Evolutionary conservation across 371 early-diverging fungal genomes (phyloP), one percentile per base, ranked within the genome.

Genomic region (Mucor indicus): DNA sequence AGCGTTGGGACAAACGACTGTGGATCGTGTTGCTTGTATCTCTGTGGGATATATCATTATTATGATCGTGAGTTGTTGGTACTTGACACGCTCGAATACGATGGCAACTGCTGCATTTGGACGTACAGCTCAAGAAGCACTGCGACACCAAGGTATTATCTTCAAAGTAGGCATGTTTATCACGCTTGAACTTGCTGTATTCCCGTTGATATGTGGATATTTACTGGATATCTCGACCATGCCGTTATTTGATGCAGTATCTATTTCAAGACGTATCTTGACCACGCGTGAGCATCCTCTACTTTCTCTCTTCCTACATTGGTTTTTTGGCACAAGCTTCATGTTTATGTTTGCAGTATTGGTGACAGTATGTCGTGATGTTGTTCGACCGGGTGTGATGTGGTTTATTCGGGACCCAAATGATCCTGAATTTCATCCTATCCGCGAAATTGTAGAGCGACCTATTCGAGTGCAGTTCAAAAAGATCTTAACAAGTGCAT

Each of bases 381-480:
- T 90, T 12, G 78, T 94, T 12, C 85, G 96, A 0, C 90, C 89
- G 1, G 95, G 95, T 23, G 92, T 95, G 17, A 79, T 96, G 78
- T 95, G 95, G 95, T 95, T 96, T 63, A 89, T 96, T 42, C 86
- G 96, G 23, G 95, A 97, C 50, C 96, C 98, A 3, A 90, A 89
- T 37, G 95, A 96, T 59, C 92, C 94, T 8, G 81, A 88, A 21
- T 93, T 92, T 63, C 86, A 92, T 53, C 94, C 96, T 3, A 85
- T 97, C 58, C 84, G 85, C 35, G 98, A 97, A 60, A 86, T 91
- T 21, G 59, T 92, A 7, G 90, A 94, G 50, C 78, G 87, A 16
- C 87, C 91, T 1, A 63, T 85, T 7, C 46, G 77, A 11, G 64
- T 79, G 16, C 93, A 94, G 61, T 59, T 91, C 41, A 72, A 80